A percentile compares a stretch with the other conserved stretches of the same genome.
These are phyloP conservation scores for Tremella fuciformis DNA, from an alignment of 768 basidiomycete species.

Conservation along the genomic window DNA sequence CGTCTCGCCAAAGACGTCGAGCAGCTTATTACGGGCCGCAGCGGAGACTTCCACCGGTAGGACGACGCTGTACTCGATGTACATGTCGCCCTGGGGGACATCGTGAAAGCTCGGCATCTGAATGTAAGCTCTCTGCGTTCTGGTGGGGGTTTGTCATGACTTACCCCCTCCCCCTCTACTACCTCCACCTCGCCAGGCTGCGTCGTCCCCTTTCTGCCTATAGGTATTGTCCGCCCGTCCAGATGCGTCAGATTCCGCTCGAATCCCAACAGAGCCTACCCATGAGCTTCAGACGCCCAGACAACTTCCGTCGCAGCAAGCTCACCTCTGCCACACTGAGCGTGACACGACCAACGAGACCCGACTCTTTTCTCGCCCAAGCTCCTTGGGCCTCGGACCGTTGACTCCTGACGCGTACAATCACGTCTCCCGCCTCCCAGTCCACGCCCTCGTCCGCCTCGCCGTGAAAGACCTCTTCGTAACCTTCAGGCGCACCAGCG, in stretches of 20 bases:
- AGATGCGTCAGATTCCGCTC: slow-evolving; percentile 85
- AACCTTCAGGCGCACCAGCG: slow-evolving; percentile 86
- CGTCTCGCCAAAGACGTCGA: neutral
- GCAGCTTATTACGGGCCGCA: neutral
- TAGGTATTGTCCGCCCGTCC: slow-evolving; percentile 73
- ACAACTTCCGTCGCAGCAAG: slow-evolving; percentile 10
- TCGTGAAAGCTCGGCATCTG: slow-evolving; percentile 51
- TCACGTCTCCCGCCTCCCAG: slow-evolving; percentile 91
- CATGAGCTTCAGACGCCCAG: neutral
- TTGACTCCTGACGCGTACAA: slow-evolving; percentile 76
- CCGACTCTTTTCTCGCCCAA: slow-evolving; percentile 84
- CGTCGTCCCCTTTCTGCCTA: slow-evolving; percentile 75
- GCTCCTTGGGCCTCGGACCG: slow-evolving; percentile 61
- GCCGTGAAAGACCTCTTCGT: slow-evolving; percentile 90
- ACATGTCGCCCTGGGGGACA: slow-evolving; percentile 67
- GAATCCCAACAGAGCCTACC: slow-evolving; percentile 93
- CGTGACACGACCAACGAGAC: slow-evolving; percentile 86
- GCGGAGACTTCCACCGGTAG: slow-evolving; percentile 70
- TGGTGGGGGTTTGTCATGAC: slow-evolving; percentile 48
- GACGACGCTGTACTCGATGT: slow-evolving; percentile 88
- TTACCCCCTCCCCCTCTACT: slow-evolving; percentile 84
- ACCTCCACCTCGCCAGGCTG: slow-evolving; percentile 85
- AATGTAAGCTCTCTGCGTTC: neutral
- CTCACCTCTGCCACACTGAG: slow-evolving; percentile 86
- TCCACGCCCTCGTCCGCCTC: slow-evolving; percentile 95